A percentile compares a stretch with the other conserved stretches of the same genome.
Conservation (phyloP, 1,284 basidiomycete species). For the Schizopora paradoxa region DNA sequence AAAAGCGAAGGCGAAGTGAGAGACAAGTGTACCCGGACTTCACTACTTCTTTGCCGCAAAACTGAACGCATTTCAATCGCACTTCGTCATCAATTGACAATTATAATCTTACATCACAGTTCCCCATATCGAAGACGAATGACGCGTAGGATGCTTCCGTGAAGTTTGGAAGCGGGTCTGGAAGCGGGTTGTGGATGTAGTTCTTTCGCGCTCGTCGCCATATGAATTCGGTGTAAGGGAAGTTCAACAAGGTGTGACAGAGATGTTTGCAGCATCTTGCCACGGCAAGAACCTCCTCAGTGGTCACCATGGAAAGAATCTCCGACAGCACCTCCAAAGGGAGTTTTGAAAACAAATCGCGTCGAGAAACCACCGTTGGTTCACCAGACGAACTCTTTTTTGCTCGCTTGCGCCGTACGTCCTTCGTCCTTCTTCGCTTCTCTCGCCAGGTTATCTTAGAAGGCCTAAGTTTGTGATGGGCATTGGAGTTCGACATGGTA, state of each 20-base stretch:
- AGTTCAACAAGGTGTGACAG: conserved; percentile 38
- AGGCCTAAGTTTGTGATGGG: too few species aligned
- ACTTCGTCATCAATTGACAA: background rate
- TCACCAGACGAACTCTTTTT: too few species aligned
- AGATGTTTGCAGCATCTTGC: conserved; percentile 44
- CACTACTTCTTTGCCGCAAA: conserved; percentile 26
- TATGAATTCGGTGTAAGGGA: conserved; percentile 38
- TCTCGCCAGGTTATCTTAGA: too few species aligned
- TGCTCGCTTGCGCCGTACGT: too few species aligned
- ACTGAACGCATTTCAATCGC: conserved; percentile 8
- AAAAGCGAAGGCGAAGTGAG: conserved; percentile 38
- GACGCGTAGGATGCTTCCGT: conserved; percentile 48
- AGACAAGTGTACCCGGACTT: conserved; percentile 41
- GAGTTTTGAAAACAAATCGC: conserved; percentile 21
- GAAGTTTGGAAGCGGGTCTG: conserved; percentile 38
- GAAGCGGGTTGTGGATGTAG: conserved; percentile 35
- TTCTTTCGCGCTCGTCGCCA: conserved; percentile 44
- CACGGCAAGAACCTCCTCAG: conserved; percentile 43
- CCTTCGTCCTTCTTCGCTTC: too few species aligned
- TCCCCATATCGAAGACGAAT: conserved; percentile 53
- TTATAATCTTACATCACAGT: conserved; percentile 44
- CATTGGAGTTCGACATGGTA: too few species aligned
- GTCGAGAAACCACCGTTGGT: too few species aligned
- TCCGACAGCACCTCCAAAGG: conserved; percentile 45
- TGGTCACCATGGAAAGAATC: conserved; percentile 35